These are phyloP conservation scores for Kondoa subrosea DNA, from an alignment of 768 basidiomycete species.

Conservation along the genomic window DNA sequence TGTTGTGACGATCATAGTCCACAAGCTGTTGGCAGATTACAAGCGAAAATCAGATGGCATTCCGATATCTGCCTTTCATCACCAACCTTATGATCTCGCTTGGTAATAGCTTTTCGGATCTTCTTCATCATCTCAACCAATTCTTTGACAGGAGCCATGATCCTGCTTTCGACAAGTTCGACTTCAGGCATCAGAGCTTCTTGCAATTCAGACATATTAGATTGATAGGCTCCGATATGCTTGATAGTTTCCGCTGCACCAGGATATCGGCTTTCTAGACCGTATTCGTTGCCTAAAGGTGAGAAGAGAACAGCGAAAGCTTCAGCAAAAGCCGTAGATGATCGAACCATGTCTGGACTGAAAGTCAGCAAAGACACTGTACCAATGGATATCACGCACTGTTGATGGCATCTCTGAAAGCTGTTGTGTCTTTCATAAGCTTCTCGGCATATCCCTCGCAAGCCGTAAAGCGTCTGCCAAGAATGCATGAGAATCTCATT, in stretches of 20 bases:
- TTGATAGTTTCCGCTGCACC: conserved; percentile 57
- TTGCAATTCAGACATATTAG: conserved; percentile 64
- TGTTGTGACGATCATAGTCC: conserved; percentile 93
- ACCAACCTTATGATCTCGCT: conserved; percentile 83
- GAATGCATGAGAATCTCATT: conserved; percentile 80
- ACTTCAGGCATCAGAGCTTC: conserved; percentile 68
- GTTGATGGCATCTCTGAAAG: conserved; percentile 66
- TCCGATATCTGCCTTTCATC: neutral
- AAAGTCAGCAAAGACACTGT: neutral
- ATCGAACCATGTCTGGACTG: neutral
- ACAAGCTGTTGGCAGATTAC: conserved; percentile 42
- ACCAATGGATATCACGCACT: conserved; percentile 35
- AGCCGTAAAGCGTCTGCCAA: conserved; percentile 50
- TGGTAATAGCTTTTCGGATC: conserved; percentile 84
- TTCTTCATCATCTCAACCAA: conserved; percentile 67
- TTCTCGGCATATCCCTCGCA: conserved; percentile 73
- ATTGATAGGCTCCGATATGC: conserved; percentile 56
- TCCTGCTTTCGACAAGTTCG: conserved; percentile 76
- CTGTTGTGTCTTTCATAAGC: conserved; percentile 75
- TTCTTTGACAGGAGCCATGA: conserved; percentile 75
- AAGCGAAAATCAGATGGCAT: neutral
- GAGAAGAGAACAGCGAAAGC: conserved; percentile 51
- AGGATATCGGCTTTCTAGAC: conserved; percentile 41
- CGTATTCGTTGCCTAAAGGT: conserved; percentile 37
- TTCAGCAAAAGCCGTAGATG: conserved; percentile 41